These are phyloP conservation scores for Candida smagusa DNA, from an alignment of 1,139 yeast species.

Conservation along the genomic window DNA sequence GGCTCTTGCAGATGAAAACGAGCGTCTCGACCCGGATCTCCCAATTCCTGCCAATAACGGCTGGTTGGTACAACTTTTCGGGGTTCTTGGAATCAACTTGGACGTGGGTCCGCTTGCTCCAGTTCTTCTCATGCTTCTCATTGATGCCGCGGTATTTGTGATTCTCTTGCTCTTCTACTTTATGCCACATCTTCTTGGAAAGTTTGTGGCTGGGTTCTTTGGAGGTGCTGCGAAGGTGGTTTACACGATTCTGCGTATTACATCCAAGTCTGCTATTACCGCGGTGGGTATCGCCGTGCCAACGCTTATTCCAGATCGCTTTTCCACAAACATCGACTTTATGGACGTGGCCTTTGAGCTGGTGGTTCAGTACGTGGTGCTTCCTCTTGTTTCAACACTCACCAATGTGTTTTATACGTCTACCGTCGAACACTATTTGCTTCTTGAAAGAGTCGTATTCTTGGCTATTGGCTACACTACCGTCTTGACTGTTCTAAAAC, in stretches of 20 bases:
- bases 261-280: background rate
- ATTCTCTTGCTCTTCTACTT: conserved; percentile 49
- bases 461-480: conserved; percentile 38
- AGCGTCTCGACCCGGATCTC: conserved; percentile 1
- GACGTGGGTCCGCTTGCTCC: conserved; percentile 34
- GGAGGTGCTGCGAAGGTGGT: background rate
- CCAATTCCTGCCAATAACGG: conserved; percentile 8
- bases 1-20: conserved; percentile 9
- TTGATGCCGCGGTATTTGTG: conserved; percentile 41
- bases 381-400: conserved; percentile 17
- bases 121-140: conserved; percentile 29
- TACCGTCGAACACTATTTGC: conserved; percentile 15
- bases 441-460: conserved; percentile 33
- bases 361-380: conserved; percentile 9
- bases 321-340: conserved; percentile 14
- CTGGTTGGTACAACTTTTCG: conserved; percentile 23
- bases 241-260: background rate
- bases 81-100: conserved; percentile 32
- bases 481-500: conserved; percentile 25
- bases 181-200: conserved; percentile 55
- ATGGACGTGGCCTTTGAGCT: conserved; percentile 15
- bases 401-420: conserved; percentile 14
- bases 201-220: conserved; percentile 15
- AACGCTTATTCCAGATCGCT: background rate
- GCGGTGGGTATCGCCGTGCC: background rate